Base-by-base conservation (phyloP, 768 basidiomycete genomes). In the Leucocoprinus leucothites region DNA sequence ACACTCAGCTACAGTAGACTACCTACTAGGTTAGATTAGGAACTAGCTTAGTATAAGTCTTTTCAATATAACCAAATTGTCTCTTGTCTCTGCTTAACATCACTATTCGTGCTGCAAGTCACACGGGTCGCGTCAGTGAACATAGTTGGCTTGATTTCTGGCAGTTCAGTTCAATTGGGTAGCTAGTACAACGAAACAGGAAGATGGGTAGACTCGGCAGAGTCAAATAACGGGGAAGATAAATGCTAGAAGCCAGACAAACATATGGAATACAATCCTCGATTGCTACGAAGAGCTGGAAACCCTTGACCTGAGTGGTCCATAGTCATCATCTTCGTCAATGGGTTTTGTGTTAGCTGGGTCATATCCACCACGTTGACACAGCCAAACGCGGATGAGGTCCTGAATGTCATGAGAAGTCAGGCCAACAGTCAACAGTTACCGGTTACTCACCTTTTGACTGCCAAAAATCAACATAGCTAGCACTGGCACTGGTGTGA, bases 381-480 rank as follows among this genome's bases (percentile, higher is more conserved):
- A 54, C 2, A 34, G 36, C 53, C 53, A 54, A 14, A 48, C 25
- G n/a, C 16, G 45, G 26, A 54, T 38, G 26, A 54, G 26, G 38
- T 54, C 53, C 53, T 54, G 18, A 21, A 11, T 25, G 9, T 5
- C 11, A n/a, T 47, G 34, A 46, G 31, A 22, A 13, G 0, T 13
- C 13, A 13, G 7, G 19, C 9, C 6, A 52, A 45, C 6, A 1
- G 19, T 38, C 42, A 34, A 18, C 19, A 13, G 24, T n/a, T 9
- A 11, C 0, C 8, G 1, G 28, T 35, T 36, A 51, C 65, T 16
- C 14, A 66, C 67, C 57, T 54, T 19, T 58, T 66, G 67, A 16
- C 58, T 65, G 16, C 65, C 64, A 48, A 67, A 66, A 42, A 65
- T 63, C 28, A 66, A 28, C 38, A 64, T 41, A 0, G 62, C 65